Percentiles rank a stretch among this genome's conserved stretches.
Evolutionary conservation across 768 basidiomycete species (phyloP).

Genomic region (Leccinum incarnatum): DNA sequence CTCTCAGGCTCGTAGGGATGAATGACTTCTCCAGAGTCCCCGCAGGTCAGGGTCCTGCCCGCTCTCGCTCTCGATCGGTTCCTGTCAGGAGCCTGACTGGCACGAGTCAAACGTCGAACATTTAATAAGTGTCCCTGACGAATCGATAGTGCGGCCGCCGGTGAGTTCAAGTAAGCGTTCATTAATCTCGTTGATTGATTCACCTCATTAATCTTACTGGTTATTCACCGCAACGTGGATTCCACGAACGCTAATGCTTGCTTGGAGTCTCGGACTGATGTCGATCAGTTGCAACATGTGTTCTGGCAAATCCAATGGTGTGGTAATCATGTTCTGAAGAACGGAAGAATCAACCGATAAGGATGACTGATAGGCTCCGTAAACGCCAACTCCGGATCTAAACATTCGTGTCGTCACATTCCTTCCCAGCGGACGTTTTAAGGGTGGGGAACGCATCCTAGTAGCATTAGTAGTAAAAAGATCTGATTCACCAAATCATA

Average conservation of each 20-base stretch:
- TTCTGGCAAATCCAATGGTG: neutral
- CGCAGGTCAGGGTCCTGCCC: too few relatives aligned
- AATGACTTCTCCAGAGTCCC: neutral
- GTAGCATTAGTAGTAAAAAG: too few relatives aligned
- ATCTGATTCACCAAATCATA: too few relatives aligned
- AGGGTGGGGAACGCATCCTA: too few relatives aligned
- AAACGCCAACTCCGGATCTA: too few relatives aligned
- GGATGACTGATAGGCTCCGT: accelerated
- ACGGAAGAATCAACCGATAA: neutral
- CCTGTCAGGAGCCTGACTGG: neutral
- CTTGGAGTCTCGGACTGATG: neutral
- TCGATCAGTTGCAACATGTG: neutral
- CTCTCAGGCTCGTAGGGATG: neutral
- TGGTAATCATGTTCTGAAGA: neutral
- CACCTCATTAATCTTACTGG: too few relatives aligned
- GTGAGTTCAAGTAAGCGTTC: too few relatives aligned
- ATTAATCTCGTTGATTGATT: too few relatives aligned
- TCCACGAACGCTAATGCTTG: neutral
- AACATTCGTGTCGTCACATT: too few relatives aligned
- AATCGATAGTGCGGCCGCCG: neutral
- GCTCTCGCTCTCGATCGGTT: neutral
- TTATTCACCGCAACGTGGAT: too few relatives aligned
- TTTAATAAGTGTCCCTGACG: neutral
- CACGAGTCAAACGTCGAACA: neutral
- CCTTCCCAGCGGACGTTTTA: neutral